Evolutionary conservation across 2,329 filamentous ascomycete genomes (phyloP), one percentile per base, ranked within the genome.

Genomic region (Emmonsiellopsis sp.): DNA sequence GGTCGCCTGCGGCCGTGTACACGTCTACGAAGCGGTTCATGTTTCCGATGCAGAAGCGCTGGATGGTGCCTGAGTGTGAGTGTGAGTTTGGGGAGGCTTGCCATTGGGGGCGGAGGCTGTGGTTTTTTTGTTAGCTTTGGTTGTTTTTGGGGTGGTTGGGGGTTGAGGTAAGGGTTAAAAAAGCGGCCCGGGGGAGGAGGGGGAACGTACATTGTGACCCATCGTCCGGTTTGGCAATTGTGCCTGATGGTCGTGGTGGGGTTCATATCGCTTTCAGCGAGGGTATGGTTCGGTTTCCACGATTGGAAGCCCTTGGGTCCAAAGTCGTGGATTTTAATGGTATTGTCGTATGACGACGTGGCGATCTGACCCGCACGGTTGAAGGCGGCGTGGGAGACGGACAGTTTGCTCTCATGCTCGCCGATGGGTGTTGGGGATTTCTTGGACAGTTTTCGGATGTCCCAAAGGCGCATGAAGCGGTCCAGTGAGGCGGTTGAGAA

Each of bases 21-120:
- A 98, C 80, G 64, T 98, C 93, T 1, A 97, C 88, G 62, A 96
- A 97, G 1, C 93, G 83, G 65, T 95, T 95, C 93, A 97, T 97
- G 61, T 97, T 98, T 1, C 88, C 93, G 54, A 98, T 92, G 27
- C 83, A 87, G 62, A 98, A 90, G 56, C 92, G 89, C 58, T 95
- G 85, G 5, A 94, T 83, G 6, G 85, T 84, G 8, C 31, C 34
- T 55, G 93, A 88, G 36, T 78, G 73, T 0, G 17, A 2, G 17
- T 17, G 17, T 2, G 17, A 17, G 17, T 17, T 2, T 0, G 93
- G 92, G 45, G 81, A 78, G 34, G 81, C 76, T 68, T 98, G 93
- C 93, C 93, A 98, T 62, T 95, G 89, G 67, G 93, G 79, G 78
- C 94, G 65, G 77, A 86, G 73, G 61, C 80, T 83, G 9, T 13